Base-by-base conservation (phyloP, 805 yeast species). In the Phaffomyces thermotolerans region DNA sequence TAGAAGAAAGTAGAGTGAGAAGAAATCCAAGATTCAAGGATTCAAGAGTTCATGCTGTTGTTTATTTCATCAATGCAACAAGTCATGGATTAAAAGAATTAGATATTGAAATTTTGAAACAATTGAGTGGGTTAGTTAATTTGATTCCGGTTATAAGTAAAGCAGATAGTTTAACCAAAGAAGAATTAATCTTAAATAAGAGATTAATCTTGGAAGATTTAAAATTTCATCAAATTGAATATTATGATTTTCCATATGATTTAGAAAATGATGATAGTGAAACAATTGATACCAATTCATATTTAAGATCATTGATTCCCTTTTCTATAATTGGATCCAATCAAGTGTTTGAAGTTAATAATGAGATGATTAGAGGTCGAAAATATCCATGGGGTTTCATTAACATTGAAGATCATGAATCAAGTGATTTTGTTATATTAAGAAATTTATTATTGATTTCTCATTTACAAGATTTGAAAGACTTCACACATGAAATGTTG, bases 391-490 rank as follows among this genome's bases (percentile, higher is more conserved):
- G 79, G 71, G 75, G 82, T 15, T 67, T 72, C 44, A 67, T 80
- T 49, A 81, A 79, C 54, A 74, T 80, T 40, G 86, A 80, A 56
- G 78, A 81, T 62, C 81, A 90, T 30, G 82, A 81, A 43, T 73
- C 77, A 49, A 82, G 88, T 51, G 96, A 89, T 64, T 84, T 89
- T 60, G 76, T 86, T 36, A 75, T 84, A 35, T 72, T 89, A 62
- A 80, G 89, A 62, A 87, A 86, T 57, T 78, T 89, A 4, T 68
- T 89, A 47, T 74, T 89, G 57, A 83, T 85, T 56, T 80, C 93
- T 15, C 96, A 88, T 65, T 73, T 89, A 64, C 81, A 81, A 60
- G 96, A 89, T 59, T 78, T 89, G 64, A 87, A 87, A 66, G 96
- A 89, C 56, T 73, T 77, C 57, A 89, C 97, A 8, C 95, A 85